Evolutionary conservation across 345 rosid genomes (phyloP).

Genomic region (Rhizophora mangle): DNA sequence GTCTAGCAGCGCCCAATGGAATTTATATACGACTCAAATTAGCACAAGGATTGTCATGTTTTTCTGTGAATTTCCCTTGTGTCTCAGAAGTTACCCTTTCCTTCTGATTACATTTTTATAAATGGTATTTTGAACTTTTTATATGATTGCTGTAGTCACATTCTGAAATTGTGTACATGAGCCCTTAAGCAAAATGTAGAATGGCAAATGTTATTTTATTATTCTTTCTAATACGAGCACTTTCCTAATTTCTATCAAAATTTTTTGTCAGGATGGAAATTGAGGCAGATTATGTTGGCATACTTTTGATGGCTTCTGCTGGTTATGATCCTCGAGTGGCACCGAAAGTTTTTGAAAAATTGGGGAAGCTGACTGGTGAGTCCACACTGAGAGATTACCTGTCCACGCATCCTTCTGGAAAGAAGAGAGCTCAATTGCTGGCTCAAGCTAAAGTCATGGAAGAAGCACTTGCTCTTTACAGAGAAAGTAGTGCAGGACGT

Average conservation of each 20-base stretch:
- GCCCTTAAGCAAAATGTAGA: background rate
- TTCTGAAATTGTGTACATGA: background rate
- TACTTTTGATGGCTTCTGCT: conserved; percentile 74
- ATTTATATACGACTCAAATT: too few species aligned
- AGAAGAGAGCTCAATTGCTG: conserved; percentile 68
- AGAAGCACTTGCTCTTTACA: conserved; percentile 72
- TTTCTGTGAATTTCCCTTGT: too few species aligned
- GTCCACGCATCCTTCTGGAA: conserved; percentile 94
- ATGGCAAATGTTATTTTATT: too few species aligned
- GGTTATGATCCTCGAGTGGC: conserved; percentile 90
- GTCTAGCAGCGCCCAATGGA: too few species aligned
- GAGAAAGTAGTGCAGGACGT: conserved; percentile 58
- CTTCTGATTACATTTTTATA: too few species aligned
- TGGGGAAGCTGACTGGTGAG: conserved; percentile 59
- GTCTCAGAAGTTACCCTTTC: too few species aligned
- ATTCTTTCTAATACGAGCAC: background rate
- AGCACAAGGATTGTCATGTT: too few species aligned
- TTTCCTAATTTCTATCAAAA: background rate
- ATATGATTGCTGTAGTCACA: background rate
- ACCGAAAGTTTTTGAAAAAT: conserved; percentile 74
- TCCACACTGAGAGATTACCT: conserved; percentile 55
- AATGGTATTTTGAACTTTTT: background rate
- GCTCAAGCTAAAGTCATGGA: conserved; percentile 86
- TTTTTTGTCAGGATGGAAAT: conserved; percentile 68
- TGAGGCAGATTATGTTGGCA: conserved; percentile 89